phyloP scores from a whole-genome alignment of 2,329 filamentous ascomycete species.

The Daldinia eschscholtzii region DNA sequence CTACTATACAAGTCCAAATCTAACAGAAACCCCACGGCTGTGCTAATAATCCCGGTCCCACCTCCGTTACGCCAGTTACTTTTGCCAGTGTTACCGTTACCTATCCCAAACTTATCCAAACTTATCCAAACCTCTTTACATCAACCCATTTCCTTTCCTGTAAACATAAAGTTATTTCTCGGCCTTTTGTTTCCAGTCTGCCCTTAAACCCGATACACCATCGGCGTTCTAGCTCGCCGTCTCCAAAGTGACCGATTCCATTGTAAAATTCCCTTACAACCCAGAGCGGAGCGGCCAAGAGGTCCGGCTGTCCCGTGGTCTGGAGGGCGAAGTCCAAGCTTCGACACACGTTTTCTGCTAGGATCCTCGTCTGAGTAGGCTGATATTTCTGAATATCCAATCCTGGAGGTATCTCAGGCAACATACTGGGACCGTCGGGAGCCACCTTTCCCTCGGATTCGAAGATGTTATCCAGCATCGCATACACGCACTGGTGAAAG shows the following conservation, averaged over 20 bases:
- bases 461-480: slow-evolving; percentile 60
- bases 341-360: slow-evolving; percentile 65
- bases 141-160: slow-evolving; percentile 49
- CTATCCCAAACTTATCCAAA: not conserved
- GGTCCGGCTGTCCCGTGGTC: slow-evolving; percentile 53
- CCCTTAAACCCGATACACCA: slow-evolving; percentile 47
- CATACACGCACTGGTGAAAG: slow-evolving; percentile 63
- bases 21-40: not conserved
- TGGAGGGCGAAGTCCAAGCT: slow-evolving; percentile 62
- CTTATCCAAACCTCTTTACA: slow-evolving; percentile 46
- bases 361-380: slow-evolving; percentile 56
- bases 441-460: slow-evolving; percentile 58
- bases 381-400: slow-evolving; percentile 59
- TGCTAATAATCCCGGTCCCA: not conserved
- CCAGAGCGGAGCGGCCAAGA: slow-evolving; percentile 50
- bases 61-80: slow-evolving; percentile 21
- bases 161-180: slow-evolving; percentile 44
- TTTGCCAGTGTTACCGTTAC: slow-evolving; percentile 21
- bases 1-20: not conserved
- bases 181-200: slow-evolving; percentile 42
- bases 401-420: slow-evolving; percentile 55
- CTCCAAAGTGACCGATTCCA: slow-evolving; percentile 40
- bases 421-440: slow-evolving; percentile 56
- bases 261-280: slow-evolving; percentile 48
- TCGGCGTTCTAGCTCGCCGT: slow-evolving; percentile 46